These are phyloP conservation scores for Haberlea rhodopensis DNA, from an alignment of 257 asterid species.

Conservation along the genomic window DNA sequence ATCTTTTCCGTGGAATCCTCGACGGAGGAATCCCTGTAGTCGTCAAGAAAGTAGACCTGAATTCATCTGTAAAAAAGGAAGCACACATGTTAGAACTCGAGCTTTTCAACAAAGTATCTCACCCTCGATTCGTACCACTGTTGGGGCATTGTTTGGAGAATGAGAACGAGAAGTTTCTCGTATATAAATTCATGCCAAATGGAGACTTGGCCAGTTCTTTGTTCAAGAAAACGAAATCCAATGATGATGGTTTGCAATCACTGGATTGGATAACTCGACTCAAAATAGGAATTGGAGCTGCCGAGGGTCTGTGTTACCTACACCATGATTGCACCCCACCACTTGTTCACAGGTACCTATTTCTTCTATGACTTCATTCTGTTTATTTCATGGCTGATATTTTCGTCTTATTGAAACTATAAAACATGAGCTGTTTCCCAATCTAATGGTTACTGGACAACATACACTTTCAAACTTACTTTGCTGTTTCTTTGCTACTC, in stretches of 20 bases:
- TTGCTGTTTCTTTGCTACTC: too few relatives aligned
- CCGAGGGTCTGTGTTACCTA: conserved; percentile 79
- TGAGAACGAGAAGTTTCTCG: conserved; percentile 73
- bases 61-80: conserved; percentile 57
- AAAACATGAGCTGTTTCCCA: background rate
- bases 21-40: conserved; percentile 76
- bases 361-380: conserved; percentile 8
- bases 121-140: conserved; percentile 76
- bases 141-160: conserved; percentile 92
- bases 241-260: conserved; percentile 63
- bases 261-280: conserved; percentile 97
- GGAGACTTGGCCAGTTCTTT: conserved; percentile 80
- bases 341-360: conserved; percentile 82
- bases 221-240: conserved; percentile 61
- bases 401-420: background rate
- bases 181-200: conserved; percentile 81
- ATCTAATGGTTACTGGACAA: too few relatives aligned
- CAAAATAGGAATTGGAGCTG: conserved; percentile 91
- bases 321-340: conserved; percentile 93
- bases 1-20: conserved; percentile 64
- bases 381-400: conserved; percentile 5
- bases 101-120: conserved; percentile 65
- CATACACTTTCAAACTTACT: too few relatives aligned
- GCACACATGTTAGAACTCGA: conserved; percentile 59
- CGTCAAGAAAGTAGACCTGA: conserved; percentile 60